phyloP scores from a whole-genome alignment of 257 asterid genomes.

The Verbascum thapsus region DNA sequence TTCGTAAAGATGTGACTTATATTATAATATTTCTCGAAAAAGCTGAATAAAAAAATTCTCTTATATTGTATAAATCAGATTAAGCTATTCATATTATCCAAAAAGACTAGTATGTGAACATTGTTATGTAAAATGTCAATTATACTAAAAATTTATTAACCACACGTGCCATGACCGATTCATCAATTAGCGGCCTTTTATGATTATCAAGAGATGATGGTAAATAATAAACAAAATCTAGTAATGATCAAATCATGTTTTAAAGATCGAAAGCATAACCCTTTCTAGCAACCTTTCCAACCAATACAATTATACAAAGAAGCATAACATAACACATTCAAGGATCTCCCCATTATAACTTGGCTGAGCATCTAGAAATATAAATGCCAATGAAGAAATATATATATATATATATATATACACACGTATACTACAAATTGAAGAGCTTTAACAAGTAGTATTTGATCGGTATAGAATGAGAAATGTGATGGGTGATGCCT shows the following conservation, averaged over 20 bases:
- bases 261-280: slow-evolving; percentile 34
- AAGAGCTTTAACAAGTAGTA: not conserved
- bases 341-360: not conserved
- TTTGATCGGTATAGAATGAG: slow-evolving; percentile 26
- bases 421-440: not conserved
- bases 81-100: no score
- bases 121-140: no score
- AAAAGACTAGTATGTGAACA: no score
- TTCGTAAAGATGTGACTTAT: no score
- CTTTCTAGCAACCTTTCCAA: slow-evolving; percentile 24
- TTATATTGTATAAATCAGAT: no score
- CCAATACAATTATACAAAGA: slow-evolving; percentile 2
- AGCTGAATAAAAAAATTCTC: no score
- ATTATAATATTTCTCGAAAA: no score
- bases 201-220: slow-evolving; percentile 25
- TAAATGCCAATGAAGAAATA: not conserved
- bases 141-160: no score
- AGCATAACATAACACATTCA: not conserved
- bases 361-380: not conserved
- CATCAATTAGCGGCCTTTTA: no score
- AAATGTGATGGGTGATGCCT: slow-evolving; percentile 59
- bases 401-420: no score
- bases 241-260: slow-evolving; percentile 41
- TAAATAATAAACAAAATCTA: slow-evolving; percentile 26
- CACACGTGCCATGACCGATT: no score